Evolutionary conservation across 2,329 filamentous ascomycete species (phyloP).

Genomic region (Xylaria sp.): DNA sequence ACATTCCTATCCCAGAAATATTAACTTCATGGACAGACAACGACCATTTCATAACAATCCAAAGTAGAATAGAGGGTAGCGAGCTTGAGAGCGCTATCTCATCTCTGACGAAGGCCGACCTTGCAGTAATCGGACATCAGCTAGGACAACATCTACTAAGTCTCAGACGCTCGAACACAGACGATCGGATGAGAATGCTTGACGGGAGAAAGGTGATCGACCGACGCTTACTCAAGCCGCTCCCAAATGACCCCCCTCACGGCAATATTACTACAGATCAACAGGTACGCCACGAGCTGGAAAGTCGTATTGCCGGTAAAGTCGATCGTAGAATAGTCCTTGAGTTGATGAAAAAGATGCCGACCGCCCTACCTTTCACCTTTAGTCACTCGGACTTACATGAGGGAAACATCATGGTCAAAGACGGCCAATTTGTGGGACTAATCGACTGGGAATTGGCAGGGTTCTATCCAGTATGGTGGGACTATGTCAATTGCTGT

Average conservation of each 20-base stretch:
- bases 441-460: neutral
- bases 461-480: neutral
- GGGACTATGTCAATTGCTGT: neutral
- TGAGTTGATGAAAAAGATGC: neutral
- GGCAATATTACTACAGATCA: neutral
- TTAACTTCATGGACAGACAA: neutral
- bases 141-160: neutral
- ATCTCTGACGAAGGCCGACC: neutral
- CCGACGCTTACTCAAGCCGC: neutral
- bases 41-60: neutral
- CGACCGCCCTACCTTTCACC: neutral
- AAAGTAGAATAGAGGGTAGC: neutral
- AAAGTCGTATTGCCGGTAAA: neutral
- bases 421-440: neutral
- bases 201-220: neutral
- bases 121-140: neutral
- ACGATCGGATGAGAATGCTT: constrained; percentile 1
- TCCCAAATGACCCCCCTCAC: neutral
- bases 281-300: neutral
- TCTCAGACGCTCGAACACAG: neutral
- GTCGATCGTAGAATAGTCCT: neutral
- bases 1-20: neutral
- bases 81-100: neutral
- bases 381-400: neutral
- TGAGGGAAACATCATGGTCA: neutral